Conservation (phyloP, 176 grass and related monocot species). For the Bothriochloa decipiens region DNA sequence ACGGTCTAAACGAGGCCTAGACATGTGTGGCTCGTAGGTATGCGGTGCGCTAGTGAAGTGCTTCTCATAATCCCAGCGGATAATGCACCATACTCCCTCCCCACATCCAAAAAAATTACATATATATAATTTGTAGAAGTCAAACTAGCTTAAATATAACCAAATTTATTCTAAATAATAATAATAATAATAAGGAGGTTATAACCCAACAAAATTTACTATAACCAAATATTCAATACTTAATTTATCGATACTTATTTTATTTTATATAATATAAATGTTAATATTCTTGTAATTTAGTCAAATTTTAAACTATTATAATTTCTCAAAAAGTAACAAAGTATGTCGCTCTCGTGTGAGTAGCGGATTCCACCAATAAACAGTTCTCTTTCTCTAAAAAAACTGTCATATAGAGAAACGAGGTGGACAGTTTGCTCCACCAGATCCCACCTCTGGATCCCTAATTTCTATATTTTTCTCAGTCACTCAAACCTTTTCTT, state of each 20-base stretch:
- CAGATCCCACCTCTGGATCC: no score
- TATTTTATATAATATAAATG: neutral
- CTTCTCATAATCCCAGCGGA: neutral
- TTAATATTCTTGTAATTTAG: neutral
- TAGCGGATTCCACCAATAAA: neutral
- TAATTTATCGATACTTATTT: neutral
- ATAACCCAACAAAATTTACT: neutral
- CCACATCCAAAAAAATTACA: neutral
- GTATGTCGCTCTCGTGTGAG: neutral
- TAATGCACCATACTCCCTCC: neutral
- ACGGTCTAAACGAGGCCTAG: no score
- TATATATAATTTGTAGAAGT: neutral
- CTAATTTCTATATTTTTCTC: no score
- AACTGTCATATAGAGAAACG: no score
- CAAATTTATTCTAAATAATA: neutral
- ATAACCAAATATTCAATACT: neutral
- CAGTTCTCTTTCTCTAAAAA: no score
- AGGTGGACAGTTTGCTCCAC: no score
- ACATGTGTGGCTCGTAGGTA: neutral
- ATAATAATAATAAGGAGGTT: neutral
- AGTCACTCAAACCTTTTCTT: no score
- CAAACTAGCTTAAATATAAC: neutral
- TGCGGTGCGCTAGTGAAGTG: no score
- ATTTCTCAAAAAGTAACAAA: neutral
- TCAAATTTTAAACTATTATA: neutral